A percentile compares a stretch with the other conserved stretches of the same genome.
These are phyloP conservation scores for Solanum hybrid DNA, from an alignment of 305 asterid genomes.

Conservation along the genomic window DNA sequence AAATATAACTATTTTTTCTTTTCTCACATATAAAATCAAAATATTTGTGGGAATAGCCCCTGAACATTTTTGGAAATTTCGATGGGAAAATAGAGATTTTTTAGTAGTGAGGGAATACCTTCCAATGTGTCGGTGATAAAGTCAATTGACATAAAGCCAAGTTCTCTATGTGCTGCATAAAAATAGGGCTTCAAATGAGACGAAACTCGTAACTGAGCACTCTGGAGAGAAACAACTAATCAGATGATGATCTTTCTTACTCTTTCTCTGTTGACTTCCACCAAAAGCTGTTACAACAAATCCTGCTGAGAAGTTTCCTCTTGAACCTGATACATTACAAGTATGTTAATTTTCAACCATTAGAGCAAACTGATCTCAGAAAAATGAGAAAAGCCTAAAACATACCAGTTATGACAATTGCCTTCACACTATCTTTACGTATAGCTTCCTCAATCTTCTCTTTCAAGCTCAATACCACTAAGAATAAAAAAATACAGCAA, in stretches of 20 bases:
- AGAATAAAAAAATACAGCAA: neutral
- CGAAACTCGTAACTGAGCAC: neutral
- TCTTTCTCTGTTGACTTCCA: constrained; percentile 51
- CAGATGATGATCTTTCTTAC: constrained; percentile 28
- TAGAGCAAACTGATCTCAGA: neutral
- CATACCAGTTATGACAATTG: constrained; percentile 75
- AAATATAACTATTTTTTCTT: neutral
- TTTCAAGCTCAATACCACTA: constrained; percentile 83
- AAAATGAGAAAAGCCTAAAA: neutral
- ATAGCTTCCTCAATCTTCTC: constrained; percentile 68
- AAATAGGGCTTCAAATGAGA: constrained; percentile 14
- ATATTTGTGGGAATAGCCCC: neutral
- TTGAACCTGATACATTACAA: constrained; percentile 51
- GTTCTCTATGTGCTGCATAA: constrained; percentile 36
- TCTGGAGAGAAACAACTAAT: neutral
- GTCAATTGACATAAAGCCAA: constrained; percentile 77
- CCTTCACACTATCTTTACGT: constrained; percentile 74
- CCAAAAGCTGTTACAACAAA: constrained; percentile 79
- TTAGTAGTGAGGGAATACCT: constrained; percentile 31
- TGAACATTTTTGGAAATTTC: neutral
- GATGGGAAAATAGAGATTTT: neutral
- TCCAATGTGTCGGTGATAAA: constrained; percentile 76
- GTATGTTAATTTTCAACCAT: neutral
- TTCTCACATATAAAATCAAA: neutral
- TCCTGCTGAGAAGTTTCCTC: constrained; percentile 90